Evolutionary conservation across 805 yeast species (phyloP), one percentile per base, ranked within the genome.

Genomic region (Candida bentonensis): DNA sequence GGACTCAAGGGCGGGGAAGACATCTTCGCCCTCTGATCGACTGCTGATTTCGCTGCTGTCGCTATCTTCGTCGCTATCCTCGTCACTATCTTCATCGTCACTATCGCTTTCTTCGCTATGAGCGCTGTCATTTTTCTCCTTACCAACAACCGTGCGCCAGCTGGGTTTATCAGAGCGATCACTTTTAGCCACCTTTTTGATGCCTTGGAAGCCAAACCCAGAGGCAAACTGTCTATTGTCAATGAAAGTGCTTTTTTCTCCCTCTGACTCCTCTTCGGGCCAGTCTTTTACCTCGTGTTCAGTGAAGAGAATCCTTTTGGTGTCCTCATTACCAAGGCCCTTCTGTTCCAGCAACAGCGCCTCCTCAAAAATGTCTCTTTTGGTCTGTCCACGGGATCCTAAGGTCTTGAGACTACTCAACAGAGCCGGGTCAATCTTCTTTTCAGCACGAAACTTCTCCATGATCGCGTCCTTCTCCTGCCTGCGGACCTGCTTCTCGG

Each of bases 391-490:
- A 44, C 64, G 67, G 13, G 89, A 15, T 75, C 97, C 97, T 42
- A 89, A 70, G 3, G 72, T 69, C 56, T 86, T 87, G 20, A 94
- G 74, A 27, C 92, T 79, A 22, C 75, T 78, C 50, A 86, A 66
- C 11, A 76, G 53, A 0, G 79, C 64, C 0, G 95, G 76, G 56
- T 88, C 95, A 41, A 89, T 71, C 46, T 72, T 69, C 1, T 84
- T 75, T 26, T 66, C 64, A 5, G 74, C 65, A n/a, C 36, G 5
- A 36, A 89, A 67, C 59, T 86, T 87, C 50, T 80, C 78, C 39
- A 89, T 65, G 44, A 89, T 66, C 2, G 73, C 72, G 52, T 82
- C 82, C 61, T 83, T 83, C 63, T 89, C 97, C 59, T 89, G 51
- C 33, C 49, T 50, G 7, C 53, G 45, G 13, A 51, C 52, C 36